Percentiles rank a stretch among this genome's conserved stretches.
These are phyloP conservation scores for Candida sonorensis DNA, from an alignment of 805 yeast genomes.

Conservation along the genomic window DNA sequence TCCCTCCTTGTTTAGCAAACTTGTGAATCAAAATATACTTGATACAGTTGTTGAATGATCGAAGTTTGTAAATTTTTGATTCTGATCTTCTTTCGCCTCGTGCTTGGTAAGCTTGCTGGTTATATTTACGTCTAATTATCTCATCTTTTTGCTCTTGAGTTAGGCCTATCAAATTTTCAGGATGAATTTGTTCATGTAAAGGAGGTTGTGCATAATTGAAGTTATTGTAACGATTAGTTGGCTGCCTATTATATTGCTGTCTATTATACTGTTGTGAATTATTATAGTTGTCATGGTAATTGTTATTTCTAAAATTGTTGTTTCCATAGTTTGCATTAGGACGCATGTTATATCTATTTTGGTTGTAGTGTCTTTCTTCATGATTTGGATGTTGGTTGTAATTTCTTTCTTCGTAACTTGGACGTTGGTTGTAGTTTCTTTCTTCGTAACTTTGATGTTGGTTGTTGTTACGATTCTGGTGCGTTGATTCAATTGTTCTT, in stretches of 20 bases:
- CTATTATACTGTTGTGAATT: no score
- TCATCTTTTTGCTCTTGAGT: constrained; percentile 42
- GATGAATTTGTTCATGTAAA: no score
- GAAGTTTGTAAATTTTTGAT: constrained; percentile 79
- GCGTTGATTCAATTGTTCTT: constrained; percentile 1
- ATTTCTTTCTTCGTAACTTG: no score
- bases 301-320: no score
- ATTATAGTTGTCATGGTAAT: no score
- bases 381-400: no score
- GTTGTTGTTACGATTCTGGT: background rate
- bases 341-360: no score
- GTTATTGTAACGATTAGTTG: no score
- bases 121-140: constrained; percentile 77
- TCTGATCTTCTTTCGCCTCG: constrained; percentile 54
- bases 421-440: constrained; percentile 5
- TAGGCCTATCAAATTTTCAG: constrained; percentile 24
- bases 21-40: constrained; percentile 79
- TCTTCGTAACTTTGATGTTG: background rate
- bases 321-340: no score
- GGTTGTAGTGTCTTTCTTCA: no score
- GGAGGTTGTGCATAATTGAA: no score
- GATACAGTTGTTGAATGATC: constrained; percentile 88
- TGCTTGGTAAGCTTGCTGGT: constrained; percentile 70
- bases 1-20: constrained; percentile 45
- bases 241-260: no score